Conservation (phyloP, 768 basidiomycete species). For the Agrocybe praecox region DNA sequence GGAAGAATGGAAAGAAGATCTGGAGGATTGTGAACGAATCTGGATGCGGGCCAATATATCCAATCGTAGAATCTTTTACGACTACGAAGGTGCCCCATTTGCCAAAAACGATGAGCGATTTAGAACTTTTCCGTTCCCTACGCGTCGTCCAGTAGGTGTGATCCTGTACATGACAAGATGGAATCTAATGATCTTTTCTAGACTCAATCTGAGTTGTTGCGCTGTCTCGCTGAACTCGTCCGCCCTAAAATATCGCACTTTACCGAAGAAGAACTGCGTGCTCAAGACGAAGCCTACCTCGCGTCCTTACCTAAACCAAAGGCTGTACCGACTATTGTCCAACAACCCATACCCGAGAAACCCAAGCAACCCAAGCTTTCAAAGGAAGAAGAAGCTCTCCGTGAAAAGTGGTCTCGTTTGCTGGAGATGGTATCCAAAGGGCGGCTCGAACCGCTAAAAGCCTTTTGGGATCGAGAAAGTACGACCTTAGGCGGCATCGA, state of each 20-base stretch:
- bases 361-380: slow-evolving; percentile 63
- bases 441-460: slow-evolving; percentile 74
- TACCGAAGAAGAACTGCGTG: slow-evolving; percentile 81
- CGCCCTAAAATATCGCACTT: slow-evolving; percentile 84
- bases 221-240: slow-evolving; percentile 86
- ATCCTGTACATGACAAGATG: neutral
- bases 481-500: slow-evolving; percentile 60
- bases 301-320: slow-evolving; percentile 88
- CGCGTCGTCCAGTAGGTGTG: slow-evolving; percentile 80
- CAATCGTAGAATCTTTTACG: slow-evolving; percentile 88
- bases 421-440: slow-evolving; percentile 93
- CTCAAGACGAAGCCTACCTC: slow-evolving; percentile 87
- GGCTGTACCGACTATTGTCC: slow-evolving; percentile 39
- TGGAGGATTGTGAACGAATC: slow-evolving; percentile 84
- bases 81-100: slow-evolving; percentile 81
- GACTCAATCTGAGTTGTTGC: slow-evolving; percentile 89
- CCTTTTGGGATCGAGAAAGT: slow-evolving; percentile 82
- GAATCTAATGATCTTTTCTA: slow-evolving; percentile 27
- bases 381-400: slow-evolving; percentile 77
- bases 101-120: slow-evolving; percentile 81
- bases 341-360: slow-evolving; percentile 39
- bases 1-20: slow-evolving; percentile 85
- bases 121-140: slow-evolving; percentile 94
- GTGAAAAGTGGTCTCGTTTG: slow-evolving; percentile 81
- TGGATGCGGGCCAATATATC: slow-evolving; percentile 90